These are phyloP conservation scores for Debaryomycetaceae sp. DNA, from an alignment of 1,139 yeast genomes.

Conservation along the genomic window DNA sequence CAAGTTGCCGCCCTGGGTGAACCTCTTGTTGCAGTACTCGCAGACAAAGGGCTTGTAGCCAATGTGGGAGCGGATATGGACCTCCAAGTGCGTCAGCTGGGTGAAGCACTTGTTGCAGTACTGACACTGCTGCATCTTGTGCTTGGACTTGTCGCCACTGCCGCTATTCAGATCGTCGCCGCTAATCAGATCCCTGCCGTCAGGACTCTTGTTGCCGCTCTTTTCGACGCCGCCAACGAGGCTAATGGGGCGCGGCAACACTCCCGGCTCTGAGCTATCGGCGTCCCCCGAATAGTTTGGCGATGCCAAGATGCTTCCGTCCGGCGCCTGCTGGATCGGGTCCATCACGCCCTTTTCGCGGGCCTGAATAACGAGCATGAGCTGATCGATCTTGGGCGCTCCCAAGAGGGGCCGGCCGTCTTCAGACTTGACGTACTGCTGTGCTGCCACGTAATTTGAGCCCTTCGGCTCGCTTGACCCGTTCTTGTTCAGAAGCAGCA, in stretches of 20 bases:
- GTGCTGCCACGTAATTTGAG: conserved; percentile 29
- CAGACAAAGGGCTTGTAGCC: conserved; percentile 78
- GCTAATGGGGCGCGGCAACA: background rate
- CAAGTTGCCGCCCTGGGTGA: conserved; percentile 88
- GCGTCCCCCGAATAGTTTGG: conserved; percentile 6
- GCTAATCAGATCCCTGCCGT: conserved; percentile 4
- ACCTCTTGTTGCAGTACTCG: conserved; percentile 64
- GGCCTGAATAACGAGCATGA: conserved; percentile 86
- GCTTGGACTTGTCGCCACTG: conserved; percentile 19
- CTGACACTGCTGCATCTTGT: conserved; percentile 55
- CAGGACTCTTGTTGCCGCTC: conserved; percentile 21
- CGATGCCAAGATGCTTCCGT: conserved; percentile 41
- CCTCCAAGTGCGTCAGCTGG: conserved; percentile 69
- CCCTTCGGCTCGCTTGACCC: conserved; percentile 1
- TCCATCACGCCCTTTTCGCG: conserved; percentile 62
- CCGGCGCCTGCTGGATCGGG: conserved; percentile 49
- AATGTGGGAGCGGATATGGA: conserved; percentile 67
- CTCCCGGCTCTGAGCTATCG: background rate
- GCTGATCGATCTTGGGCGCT: conserved; percentile 79
- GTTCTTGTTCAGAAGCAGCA: too few species aligned
- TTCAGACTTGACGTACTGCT: conserved; percentile 35
- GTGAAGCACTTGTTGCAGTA: conserved; percentile 62
- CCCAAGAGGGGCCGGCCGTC: conserved; percentile 66
- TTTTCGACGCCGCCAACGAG: conserved; percentile 12
- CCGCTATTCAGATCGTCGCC: conserved; percentile 1